A percentile compares a stretch with the other conserved stretches of the same genome.
Evolutionary conservation across 2,329 filamentous ascomycete species (phyloP).

Genomic region (Metarhizium brunneum): DNA sequence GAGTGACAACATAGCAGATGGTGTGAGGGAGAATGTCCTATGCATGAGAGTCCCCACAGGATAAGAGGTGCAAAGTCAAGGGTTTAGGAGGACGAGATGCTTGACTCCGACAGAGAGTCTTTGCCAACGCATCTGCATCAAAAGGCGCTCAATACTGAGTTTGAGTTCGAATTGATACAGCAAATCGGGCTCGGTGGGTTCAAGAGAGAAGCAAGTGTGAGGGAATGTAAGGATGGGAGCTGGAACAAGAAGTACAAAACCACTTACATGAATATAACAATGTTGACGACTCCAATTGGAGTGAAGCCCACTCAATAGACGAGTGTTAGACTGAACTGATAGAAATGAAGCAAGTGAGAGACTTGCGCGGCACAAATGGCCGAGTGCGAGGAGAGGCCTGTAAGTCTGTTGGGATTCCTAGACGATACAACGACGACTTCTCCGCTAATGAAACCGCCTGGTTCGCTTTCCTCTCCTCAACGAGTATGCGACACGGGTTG

Average conservation of each 20-base stretch:
- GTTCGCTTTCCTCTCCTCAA: background rate
- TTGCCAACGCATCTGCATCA: background rate
- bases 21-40: background rate
- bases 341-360: background rate
- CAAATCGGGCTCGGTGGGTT: background rate
- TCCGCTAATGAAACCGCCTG: background rate
- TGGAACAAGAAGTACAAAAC: background rate
- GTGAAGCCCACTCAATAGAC: background rate
- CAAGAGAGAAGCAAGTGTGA: background rate
- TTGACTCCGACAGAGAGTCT: background rate
- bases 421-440: background rate
- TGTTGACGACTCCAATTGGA: background rate
- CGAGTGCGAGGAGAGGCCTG: background rate
- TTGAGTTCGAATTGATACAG: background rate
- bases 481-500: background rate
- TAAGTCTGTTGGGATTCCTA: background rate
- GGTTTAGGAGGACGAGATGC: too few species aligned
- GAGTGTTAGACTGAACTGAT: background rate
- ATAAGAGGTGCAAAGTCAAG: background rate
- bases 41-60: background rate
- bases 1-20: background rate
- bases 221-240: background rate
- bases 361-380: background rate
- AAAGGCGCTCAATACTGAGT: background rate
- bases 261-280: background rate